Conservation (phyloP, 2,329 filamentous ascomycete genomes). For the Dactylellina haptotyla region DNA sequence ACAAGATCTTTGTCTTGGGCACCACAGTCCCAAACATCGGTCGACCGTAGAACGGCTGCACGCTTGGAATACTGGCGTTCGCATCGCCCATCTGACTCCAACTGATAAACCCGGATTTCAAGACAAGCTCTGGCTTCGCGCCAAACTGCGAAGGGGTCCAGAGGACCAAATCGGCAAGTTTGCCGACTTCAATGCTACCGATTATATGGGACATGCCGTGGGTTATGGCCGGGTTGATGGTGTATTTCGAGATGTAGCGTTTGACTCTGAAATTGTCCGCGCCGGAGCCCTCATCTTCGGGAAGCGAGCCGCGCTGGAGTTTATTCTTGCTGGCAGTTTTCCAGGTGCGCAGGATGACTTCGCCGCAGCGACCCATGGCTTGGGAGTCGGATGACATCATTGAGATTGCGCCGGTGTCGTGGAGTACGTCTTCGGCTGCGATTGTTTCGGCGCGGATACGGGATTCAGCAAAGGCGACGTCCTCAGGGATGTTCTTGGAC, state of each 20-base stretch:
- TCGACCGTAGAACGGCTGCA: constrained; percentile 83
- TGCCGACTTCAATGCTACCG: constrained; percentile 80
- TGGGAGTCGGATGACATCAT: constrained; percentile 98
- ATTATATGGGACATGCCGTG: constrained; percentile 90
- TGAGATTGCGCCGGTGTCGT: constrained; percentile 92
- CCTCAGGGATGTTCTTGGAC: constrained; percentile 90
- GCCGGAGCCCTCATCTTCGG: constrained; percentile 79
- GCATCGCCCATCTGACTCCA: constrained; percentile 86
- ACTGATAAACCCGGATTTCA: constrained; percentile 85
- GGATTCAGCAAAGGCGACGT: constrained; percentile 92
- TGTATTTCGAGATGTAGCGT: constrained; percentile 94
- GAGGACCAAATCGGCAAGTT: constrained; percentile 86
- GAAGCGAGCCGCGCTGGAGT: constrained; percentile 77
- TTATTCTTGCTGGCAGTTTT: constrained; percentile 99
- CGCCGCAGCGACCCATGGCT: constrained; percentile 95
- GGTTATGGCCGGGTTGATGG: constrained; percentile 89
- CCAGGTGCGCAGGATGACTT: constrained; percentile 93
- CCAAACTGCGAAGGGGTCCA: constrained; percentile 90
- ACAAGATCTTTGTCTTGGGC: constrained; percentile 78
- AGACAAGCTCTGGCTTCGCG: constrained; percentile 79
- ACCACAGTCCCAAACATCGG: constrained; percentile 84
- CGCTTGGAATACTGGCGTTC: constrained; percentile 85
- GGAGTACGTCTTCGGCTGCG: constrained; percentile 92
- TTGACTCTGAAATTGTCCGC: constrained; percentile 94
- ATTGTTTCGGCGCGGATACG: constrained; percentile 96